A percentile compares a stretch with the other conserved stretches of the same genome.
Conservation (phyloP, 306 rosid species). For the Sphenostylis stenocarpa region DNA sequence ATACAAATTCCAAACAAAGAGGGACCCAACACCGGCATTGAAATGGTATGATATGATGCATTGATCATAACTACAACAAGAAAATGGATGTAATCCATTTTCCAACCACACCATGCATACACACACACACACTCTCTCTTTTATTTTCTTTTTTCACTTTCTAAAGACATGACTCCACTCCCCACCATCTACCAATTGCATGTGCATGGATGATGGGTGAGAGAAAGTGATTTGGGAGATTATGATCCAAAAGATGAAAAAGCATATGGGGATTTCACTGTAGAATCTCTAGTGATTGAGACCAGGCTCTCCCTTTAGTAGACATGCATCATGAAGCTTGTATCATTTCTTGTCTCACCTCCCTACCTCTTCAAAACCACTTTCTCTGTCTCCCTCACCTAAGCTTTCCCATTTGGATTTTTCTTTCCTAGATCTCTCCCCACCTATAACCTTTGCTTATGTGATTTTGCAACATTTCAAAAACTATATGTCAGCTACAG, state of each 20-base stretch:
- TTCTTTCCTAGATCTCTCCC: conserved; percentile 26
- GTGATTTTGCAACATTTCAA: too few relatives aligned
- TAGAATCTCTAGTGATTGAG: conserved; percentile 71
- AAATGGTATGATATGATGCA: conserved; percentile 12
- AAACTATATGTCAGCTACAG: too few relatives aligned
- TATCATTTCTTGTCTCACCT: conserved; percentile 76
- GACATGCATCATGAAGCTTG: conserved; percentile 81
- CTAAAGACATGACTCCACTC: conserved; percentile 64
- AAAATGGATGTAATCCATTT: conserved; percentile 1
- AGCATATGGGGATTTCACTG: conserved; percentile 50
- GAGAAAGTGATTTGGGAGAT: conserved; percentile 49
- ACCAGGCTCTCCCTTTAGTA: conserved; percentile 60
- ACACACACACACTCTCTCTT: neutral
- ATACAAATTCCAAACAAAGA: conserved; percentile 17
- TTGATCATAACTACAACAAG: neutral
- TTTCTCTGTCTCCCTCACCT: conserved; percentile 18
- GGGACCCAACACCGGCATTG: conserved; percentile 38
- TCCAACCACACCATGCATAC: conserved; percentile 20
- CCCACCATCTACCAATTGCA: conserved; percentile 46
- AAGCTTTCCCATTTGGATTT: conserved; percentile 33
- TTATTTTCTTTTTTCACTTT: conserved; percentile 10
- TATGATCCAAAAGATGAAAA: conserved; percentile 52
- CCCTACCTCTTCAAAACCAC: conserved; percentile 32
- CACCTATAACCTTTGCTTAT: neutral
- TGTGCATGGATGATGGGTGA: conserved; percentile 83